Conservation (phyloP, 176 grass and related monocot genomes). For the Paspalum notatum region DNA sequence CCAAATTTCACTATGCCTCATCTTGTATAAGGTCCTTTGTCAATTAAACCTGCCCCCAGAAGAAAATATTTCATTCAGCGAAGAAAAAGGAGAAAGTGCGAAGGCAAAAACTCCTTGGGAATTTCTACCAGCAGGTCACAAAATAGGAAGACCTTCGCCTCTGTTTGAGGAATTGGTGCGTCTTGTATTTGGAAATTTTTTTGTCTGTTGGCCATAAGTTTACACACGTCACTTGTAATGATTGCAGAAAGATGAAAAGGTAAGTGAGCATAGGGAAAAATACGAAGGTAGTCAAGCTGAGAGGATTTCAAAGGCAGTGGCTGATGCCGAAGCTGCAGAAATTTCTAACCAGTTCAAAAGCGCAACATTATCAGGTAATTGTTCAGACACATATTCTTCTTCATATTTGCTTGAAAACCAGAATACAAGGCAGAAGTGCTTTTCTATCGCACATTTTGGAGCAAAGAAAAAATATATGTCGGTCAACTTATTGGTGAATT, state of each 20-base stretch:
- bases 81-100: slow-evolving; percentile 68
- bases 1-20: slow-evolving; percentile 12
- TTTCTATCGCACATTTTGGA: neutral
- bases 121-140: slow-evolving; percentile 75
- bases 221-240: slow-evolving; percentile 29
- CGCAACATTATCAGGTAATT: slow-evolving; percentile 69
- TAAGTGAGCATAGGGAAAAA: slow-evolving; percentile 59
- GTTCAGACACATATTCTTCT: neutral
- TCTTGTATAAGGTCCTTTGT: slow-evolving; percentile 54
- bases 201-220: slow-evolving; percentile 6
- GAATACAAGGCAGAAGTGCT: neutral
- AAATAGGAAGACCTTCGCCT: slow-evolving; percentile 80
- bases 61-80: slow-evolving; percentile 64
- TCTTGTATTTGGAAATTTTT: slow-evolving; percentile 22
- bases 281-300: slow-evolving; percentile 94
- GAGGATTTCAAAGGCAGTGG: slow-evolving; percentile 64
- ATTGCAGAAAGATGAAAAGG: slow-evolving; percentile 81
- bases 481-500: neutral
- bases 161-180: slow-evolving; percentile 90
- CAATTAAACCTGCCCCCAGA: slow-evolving; percentile 75
- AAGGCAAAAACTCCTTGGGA: slow-evolving; percentile 92
- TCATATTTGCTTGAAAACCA: neutral
- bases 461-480: neutral
- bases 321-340: slow-evolving; percentile 65
- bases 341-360: slow-evolving; percentile 70